phyloP scores from a whole-genome alignment of 257 asterid species.

The Solanum peruvianum region DNA sequence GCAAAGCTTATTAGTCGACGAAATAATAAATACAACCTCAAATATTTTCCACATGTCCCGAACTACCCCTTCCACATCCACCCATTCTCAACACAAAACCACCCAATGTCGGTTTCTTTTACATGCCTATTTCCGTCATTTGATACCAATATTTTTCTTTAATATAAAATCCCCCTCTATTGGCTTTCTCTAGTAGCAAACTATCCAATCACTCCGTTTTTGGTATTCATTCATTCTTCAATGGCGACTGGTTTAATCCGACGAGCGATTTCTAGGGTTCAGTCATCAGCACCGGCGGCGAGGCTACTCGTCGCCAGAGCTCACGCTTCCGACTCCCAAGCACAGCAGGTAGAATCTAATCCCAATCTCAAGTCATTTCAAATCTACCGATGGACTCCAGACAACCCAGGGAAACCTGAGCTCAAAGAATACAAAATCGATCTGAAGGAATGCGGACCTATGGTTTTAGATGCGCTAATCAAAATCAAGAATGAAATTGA shows the following conservation, averaged over 20 bases:
- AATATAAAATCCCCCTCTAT: neutral
- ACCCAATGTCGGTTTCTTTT: neutral
- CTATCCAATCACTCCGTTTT: neutral
- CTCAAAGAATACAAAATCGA: constrained; percentile 59
- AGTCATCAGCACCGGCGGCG: constrained; percentile 35
- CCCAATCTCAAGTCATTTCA: constrained; percentile 60
- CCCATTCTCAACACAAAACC: neutral
- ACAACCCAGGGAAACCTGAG: constrained; percentile 57
- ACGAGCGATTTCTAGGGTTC: constrained; percentile 53
- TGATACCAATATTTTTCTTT: neutral
- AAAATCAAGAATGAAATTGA: constrained; percentile 91
- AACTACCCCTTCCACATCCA: neutral
- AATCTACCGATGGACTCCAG: constrained; percentile 96
- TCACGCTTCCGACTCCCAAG: constrained; percentile 53
- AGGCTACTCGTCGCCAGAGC: constrained; percentile 24
- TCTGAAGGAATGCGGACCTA: constrained; percentile 84
- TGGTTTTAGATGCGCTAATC: constrained; percentile 84
- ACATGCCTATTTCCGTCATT: constrained; percentile 1
- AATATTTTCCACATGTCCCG: neutral
- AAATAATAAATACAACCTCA: neutral
- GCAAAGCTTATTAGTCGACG: neutral
- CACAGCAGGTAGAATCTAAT: constrained; percentile 28
- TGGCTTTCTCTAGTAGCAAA: neutral
- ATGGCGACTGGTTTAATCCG: constrained; percentile 84
- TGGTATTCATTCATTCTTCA: neutral